Percentiles rank a stretch among this genome's conserved stretches.
These are phyloP conservation scores for Penicillium sp. DNA, from an alignment of 2,329 filamentous ascomycete genomes.

Conservation along the genomic window DNA sequence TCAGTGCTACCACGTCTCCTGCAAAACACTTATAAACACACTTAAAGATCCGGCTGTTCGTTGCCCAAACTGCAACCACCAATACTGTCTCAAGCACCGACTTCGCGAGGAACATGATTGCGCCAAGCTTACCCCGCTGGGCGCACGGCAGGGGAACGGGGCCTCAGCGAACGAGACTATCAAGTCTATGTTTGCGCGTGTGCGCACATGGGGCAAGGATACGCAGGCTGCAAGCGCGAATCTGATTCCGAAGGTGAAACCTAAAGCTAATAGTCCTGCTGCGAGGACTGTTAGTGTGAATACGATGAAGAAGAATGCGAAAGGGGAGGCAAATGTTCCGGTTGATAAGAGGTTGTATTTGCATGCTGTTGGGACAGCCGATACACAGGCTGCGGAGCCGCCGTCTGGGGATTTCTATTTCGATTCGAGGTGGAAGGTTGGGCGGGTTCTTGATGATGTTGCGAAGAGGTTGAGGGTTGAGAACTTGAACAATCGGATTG, in stretches of 20 bases:
- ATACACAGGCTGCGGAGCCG: slow-evolving; percentile 78
- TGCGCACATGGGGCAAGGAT: slow-evolving; percentile 76
- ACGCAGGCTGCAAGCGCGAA: slow-evolving; percentile 68
- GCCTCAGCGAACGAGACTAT: slow-evolving; percentile 61
- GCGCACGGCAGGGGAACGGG: slow-evolving; percentile 47
- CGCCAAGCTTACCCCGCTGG: slow-evolving; percentile 65
- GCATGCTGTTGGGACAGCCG: slow-evolving; percentile 84
- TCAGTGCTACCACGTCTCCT: slow-evolving; percentile 50
- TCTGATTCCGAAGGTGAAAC: slow-evolving; percentile 57
- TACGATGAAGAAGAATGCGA: slow-evolving; percentile 79
- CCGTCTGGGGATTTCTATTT: slow-evolving; percentile 81
- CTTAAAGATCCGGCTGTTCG: slow-evolving; percentile 51
- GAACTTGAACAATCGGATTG: slow-evolving; percentile 48
- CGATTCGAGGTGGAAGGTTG: slow-evolving; percentile 84
- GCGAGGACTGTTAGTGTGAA: slow-evolving; percentile 69
- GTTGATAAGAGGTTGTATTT: slow-evolving; percentile 86
- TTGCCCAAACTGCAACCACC: slow-evolving; percentile 49
- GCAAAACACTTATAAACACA: slow-evolving; percentile 56
- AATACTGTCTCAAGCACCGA: slow-evolving; percentile 54
- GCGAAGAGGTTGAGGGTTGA: slow-evolving; percentile 44
- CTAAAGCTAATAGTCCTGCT: slow-evolving; percentile 53
- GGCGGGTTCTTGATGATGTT: slow-evolving; percentile 56
- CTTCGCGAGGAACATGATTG: slow-evolving; percentile 76
- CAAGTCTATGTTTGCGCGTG: slow-evolving; percentile 69
- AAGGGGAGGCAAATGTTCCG: slow-evolving; percentile 81